Base-by-base conservation (phyloP, 148 eudicot genomes). In the Mesembryanthemum crystallinum region DNA sequence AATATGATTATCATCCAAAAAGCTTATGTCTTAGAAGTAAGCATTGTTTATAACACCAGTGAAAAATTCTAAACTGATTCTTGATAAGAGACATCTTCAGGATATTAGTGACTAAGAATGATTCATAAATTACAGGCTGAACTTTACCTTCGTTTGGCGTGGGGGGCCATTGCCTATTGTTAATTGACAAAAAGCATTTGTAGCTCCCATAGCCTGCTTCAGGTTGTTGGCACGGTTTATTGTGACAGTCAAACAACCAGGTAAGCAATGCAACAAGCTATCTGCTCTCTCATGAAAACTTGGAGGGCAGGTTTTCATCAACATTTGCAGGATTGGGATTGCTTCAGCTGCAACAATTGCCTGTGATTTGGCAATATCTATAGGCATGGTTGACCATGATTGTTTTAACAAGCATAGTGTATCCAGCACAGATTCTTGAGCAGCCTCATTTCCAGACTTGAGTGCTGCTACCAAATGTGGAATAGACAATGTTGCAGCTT, bases 161-260 rank as follows among this genome's bases (percentile, higher is more conserved):
- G 91, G 73, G 60, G 94, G 92, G 75, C 94, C 86, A 72, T 90
- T 88, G 72, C 97, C 94, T 54, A 92, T 87, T 51, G 81, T 86
- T 78, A 90, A 78, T 43, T 78, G 89, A 81, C 91, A 92, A 73
- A 87, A 92, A 73, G 92, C 90, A 84, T 89, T 90, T 63, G 95
- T 88, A 61, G 87, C 86, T 76, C 91, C 92, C 84, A 88, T 84
- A 39, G 87, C 79, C 39, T 90, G 92, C 84, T 80, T 92, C 66
- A 92, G 83, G 78, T 90, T 90, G 74, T 87, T 88, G 30, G 85
- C 97, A 27, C 92, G 83, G 63, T 83, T 84, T 52, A 92, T 80
- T 42, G 91, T 86, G 71, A 92, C 97, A 37, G 92, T 90, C 74
- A 92, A 84, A 76, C 92, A 88, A 76, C 97, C 97, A 52, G 97